Evolutionary conservation across 1,284 basidiomycete genomes (phyloP).

Genomic region (Mycosarcoma maydis): DNA sequence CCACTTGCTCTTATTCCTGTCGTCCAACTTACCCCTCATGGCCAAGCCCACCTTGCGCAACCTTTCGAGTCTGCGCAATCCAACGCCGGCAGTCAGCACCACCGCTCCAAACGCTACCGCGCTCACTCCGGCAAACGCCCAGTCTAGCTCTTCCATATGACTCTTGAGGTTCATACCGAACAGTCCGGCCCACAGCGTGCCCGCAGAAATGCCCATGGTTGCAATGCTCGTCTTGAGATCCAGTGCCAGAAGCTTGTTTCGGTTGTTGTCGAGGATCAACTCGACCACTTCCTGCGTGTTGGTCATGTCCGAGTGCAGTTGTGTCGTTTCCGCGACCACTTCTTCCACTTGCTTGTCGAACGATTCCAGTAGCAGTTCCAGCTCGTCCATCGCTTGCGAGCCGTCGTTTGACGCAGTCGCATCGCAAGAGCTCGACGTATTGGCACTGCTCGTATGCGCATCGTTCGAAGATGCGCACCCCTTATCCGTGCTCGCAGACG

Average conservation of each 20-base stretch:
- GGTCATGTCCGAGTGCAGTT: slow-evolving; percentile 72
- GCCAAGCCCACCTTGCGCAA: slow-evolving; percentile 49
- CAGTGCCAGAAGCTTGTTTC: slow-evolving; percentile 88
- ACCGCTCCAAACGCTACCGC: slow-evolving; percentile 42
- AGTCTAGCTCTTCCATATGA: slow-evolving; percentile 52
- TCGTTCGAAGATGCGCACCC: neutral
- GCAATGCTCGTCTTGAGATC: slow-evolving; percentile 92
- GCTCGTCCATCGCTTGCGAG: slow-evolving; percentile 72
- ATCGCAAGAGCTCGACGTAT: too few relatives aligned
- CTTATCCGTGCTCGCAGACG: too few relatives aligned
- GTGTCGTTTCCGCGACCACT: slow-evolving; percentile 54
- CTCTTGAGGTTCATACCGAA: slow-evolving; percentile 85
- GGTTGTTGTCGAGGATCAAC: slow-evolving; percentile 93
- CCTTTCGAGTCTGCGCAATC: slow-evolving; percentile 40
- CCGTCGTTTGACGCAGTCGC: slow-evolving; percentile 1
- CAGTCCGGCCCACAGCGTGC: slow-evolving; percentile 87
- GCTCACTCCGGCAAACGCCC: slow-evolving; percentile 48
- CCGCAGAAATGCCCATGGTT: slow-evolving; percentile 90
- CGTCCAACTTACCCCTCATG: slow-evolving; percentile 5
- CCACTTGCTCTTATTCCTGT: slow-evolving; percentile 11
- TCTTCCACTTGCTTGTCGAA: slow-evolving; percentile 78
- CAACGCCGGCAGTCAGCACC: slow-evolving; percentile 26
- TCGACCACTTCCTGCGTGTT: slow-evolving; percentile 98
- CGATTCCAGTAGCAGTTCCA: slow-evolving; percentile 90
- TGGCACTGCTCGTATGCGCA: too few relatives aligned